Percentiles rank a stretch among this genome's conserved stretches.
Conservation (phyloP, 108 stramenopile species). For the Discostella stelligeroides region DNA sequence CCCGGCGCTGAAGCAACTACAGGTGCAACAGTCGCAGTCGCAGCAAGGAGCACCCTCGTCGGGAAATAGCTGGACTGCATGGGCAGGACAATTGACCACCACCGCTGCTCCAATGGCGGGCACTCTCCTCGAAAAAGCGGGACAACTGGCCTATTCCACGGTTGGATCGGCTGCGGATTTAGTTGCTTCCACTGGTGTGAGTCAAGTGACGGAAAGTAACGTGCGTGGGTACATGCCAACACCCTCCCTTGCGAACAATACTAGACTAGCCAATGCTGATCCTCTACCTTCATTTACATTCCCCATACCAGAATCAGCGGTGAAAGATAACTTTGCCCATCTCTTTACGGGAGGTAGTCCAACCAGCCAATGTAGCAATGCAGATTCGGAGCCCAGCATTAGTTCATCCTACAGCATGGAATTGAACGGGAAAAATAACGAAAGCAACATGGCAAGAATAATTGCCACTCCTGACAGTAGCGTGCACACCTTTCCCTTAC, state of each 20-base stretch:
- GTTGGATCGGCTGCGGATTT: conserved; percentile 25
- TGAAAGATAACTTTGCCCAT: conserved; percentile 32
- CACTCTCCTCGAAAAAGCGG: conserved; percentile 17
- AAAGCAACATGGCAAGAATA: background rate
- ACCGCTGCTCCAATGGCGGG: conserved; percentile 13
- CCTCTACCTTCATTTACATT: conserved; percentile 3
- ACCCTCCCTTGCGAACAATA: no score
- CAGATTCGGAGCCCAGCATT: background rate
- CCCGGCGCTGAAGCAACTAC: background rate
- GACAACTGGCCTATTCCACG: conserved; percentile 22
- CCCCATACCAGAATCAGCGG: background rate
- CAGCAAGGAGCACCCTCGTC: conserved; percentile 7
- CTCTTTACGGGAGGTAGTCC: conserved; percentile 7
- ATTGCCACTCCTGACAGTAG: conserved; percentile 17
- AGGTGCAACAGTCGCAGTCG: conserved; percentile 4
- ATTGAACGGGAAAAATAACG: background rate
- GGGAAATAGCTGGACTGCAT: conserved; percentile 21
- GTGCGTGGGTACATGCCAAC: background rate
- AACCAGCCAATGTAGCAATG: background rate
- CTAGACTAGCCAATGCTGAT: background rate
- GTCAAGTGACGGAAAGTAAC: background rate
- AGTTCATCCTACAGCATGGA: background rate
- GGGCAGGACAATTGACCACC: conserved; percentile 10
- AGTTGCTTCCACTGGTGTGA: conserved; percentile 2
- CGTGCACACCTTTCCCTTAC: background rate